phyloP scores from a whole-genome alignment of 1,284 basidiomycete species.

The Ustilago bromivora region DNA sequence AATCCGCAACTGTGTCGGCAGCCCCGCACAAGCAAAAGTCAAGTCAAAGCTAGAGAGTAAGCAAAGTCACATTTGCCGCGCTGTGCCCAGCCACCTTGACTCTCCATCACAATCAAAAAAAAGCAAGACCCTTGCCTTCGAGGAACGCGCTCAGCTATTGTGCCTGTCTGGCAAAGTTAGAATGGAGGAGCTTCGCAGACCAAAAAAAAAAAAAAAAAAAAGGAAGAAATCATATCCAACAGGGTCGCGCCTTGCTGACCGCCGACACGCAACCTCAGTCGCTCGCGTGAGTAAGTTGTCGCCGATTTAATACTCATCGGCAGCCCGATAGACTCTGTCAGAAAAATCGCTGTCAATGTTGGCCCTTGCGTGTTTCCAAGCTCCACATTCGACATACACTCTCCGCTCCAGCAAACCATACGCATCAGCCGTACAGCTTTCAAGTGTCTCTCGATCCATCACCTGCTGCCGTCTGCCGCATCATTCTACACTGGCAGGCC shows the following conservation, averaged over 20 bases:
- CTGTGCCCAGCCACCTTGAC: not conserved
- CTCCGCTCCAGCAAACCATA: not conserved
- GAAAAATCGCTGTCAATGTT: not conserved
- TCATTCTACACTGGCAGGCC: not conserved
- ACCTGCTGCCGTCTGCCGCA: not conserved
- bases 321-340: not conserved
- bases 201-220: not conserved
- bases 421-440: not conserved
- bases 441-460: not conserved
- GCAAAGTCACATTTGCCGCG: not conserved
- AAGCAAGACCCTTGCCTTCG: conserved; percentile 3
- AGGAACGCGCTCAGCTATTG: conserved; percentile 2
- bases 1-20: not conserved
- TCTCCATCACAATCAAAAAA: not conserved
- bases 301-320: not conserved
- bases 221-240: not conserved
- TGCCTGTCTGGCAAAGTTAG: too few species aligned
- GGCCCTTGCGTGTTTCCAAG: conserved; percentile 21
- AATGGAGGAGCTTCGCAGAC: not conserved
- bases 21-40: conserved; percentile 5
- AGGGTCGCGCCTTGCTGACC: conserved; percentile 10
- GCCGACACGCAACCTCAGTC: not conserved
- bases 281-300: not conserved
- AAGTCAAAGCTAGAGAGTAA: not conserved
- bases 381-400: conserved; percentile 11